Evolutionary conservation across 164 flowering plant species (phyloP), one percentile per base, ranked within the genome.

Genomic region (Vitis rupestris): DNA sequence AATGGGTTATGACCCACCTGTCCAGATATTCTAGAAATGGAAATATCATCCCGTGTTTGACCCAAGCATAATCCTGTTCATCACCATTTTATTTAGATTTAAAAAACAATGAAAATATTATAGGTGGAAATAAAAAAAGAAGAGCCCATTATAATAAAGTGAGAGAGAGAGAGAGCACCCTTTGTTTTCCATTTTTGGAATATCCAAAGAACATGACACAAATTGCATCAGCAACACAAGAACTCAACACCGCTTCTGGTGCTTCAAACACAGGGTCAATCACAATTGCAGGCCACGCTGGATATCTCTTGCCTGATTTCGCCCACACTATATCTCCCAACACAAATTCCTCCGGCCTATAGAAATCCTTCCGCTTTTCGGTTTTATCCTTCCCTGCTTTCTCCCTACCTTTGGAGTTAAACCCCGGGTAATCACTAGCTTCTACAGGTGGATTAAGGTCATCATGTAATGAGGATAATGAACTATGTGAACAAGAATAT

Each of bases 31-130:
- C 93, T 27, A 78, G 50, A 74, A 93, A 96, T 12, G 97, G 93
- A 80, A 84, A 92, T 63, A 96, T 75, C 96, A 83, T 90, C 59
- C 94, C 97, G 23, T 76, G 84, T 72, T 83, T 91, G 65, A 88
- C 91, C 99, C 99, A 96, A 23, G 94, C 97, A 80, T 91, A 90
- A 62, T 96, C 99, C 99, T 96, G 90, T 68, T 15, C 67, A 82
- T 49, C 60, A 66, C 64, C 9, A 13, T 19, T 59, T 3, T 10
- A 65, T 4, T 23, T 19, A 37, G 19, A 49, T 61, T 8, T 58
- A 58, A 10, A 66, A 12, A 37, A 12, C 29, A 23, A 23, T 23
- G 16, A 29, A 49, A 63, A 55, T 8, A 1, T 17, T 15, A 59
- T 23, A 16, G 50, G 16, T 27, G 68, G 44, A 50, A 65, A 50